Evolutionary conservation across 2,329 filamentous ascomycete species (phyloP).

Genomic region (Exophiala sp.): DNA sequence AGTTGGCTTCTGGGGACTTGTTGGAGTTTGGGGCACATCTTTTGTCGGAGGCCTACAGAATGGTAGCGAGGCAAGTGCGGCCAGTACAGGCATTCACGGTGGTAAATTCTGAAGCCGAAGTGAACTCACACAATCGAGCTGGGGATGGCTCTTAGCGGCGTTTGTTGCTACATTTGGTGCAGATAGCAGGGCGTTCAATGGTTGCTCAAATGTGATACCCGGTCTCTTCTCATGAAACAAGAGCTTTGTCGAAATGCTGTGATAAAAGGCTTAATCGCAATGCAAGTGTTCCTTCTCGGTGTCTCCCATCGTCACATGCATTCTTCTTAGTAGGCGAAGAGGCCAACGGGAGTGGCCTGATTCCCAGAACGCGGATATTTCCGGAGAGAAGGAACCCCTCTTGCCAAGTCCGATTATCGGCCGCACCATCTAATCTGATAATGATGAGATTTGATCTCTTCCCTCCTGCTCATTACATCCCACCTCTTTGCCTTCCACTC

Average conservation of each 20-base stretch:
- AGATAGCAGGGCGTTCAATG: conserved; percentile 14
- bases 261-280: too few species aligned
- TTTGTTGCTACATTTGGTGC: too few species aligned
- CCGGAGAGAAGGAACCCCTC: conserved; percentile 1
- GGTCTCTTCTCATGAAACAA: conserved; percentile 10
- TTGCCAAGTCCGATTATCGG: conserved; percentile 19
- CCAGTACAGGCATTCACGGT: conserved; percentile 20
- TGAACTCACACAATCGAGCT: background rate
- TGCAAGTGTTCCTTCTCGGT: background rate
- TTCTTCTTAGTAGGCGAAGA: background rate
- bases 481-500: background rate
- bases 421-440: conserved; percentile 33
- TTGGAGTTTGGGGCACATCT: conserved; percentile 53
- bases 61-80: conserved; percentile 20
- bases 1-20: conserved; percentile 54
- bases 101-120: conserved; percentile 25
- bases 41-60: conserved; percentile 37
- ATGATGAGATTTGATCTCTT: conserved; percentile 27
- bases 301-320: background rate
- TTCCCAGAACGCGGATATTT: background rate
- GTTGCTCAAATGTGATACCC: conserved; percentile 14
- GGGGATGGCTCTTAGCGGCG: background rate
- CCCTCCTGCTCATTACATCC: conserved; percentile 10
- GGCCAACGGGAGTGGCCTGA: conserved; percentile 3
- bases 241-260: too few species aligned